Base-by-base conservation (phyloP, 768 basidiomycete species). In the Mycena floridula region DNA sequence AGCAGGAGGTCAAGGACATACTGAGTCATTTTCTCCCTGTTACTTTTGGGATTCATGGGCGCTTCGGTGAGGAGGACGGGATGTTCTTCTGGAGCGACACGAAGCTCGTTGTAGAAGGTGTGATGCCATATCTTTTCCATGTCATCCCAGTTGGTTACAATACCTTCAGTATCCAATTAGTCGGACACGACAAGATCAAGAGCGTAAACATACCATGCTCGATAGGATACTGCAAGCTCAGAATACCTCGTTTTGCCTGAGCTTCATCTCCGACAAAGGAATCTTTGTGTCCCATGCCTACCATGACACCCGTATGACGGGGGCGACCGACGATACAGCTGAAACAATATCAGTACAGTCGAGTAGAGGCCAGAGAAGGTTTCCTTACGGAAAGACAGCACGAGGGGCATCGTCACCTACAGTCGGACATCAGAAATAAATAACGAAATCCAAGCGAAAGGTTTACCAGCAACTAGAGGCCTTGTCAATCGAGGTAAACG, bases 201-300 rank as follows among this genome's bases (percentile, higher is more conserved):
- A n/a, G n/a, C n/a, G n/a, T n/a, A n/a, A n/a, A n/a, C n/a, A n/a
- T 38, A 67, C 89, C 89, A 70, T 91, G 89, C 65, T 92, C 88
- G 55, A 91, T 91, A 43, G 89, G 92, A 72, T 95, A 91, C 70
- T 93, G 92, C 57, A 95, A 69, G 37, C 85, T 87, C 51, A 95
- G 76, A 63, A 95, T 90, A 76, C 93, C 92, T 68, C 92, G 87
- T 76, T 96, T 93, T 26, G 89, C 85, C 62, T 92, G 89, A 30
- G 89, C 89, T 62, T 93, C 90, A 52, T 93, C 90, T 56, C 89
- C 93, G 46, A 95, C 92, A 60, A 93, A 96, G 54, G 91, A 93
- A 64, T 95, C 93, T 65, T 95, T 95, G 66, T 91, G 86, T 37
- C 86, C 88, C 92, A 95, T 94, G 54, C 93, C 92, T 51, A 94